phyloP scores from a whole-genome alignment of 495 filamentous ascomycete species.

The Neurospora sp. region DNA sequence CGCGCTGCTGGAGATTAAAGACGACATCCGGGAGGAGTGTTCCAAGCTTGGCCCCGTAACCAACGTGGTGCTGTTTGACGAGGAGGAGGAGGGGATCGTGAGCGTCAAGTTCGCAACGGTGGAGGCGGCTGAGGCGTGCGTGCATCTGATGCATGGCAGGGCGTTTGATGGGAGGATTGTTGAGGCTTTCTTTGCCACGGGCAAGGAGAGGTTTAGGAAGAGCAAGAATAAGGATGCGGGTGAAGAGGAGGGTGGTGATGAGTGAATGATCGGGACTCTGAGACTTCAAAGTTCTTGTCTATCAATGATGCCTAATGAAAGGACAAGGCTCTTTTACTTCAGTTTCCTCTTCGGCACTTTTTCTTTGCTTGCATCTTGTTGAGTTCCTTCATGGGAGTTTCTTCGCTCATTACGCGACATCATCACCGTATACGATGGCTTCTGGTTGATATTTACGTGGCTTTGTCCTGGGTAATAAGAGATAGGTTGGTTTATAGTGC shows the following conservation, averaged over 20 bases:
- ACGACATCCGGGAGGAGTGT: slow-evolving; percentile 87
- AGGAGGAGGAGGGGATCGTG: slow-evolving; percentile 77
- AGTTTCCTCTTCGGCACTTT: not conserved
- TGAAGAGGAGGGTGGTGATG: slow-evolving; percentile 29
- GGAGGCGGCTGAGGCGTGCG: slow-evolving; percentile 63
- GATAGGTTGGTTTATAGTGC: no score
- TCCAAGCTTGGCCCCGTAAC: slow-evolving; percentile 79
- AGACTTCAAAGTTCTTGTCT: not conserved
- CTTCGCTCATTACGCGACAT: no score
- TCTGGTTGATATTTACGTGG: no score
- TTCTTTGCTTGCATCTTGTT: not conserved
- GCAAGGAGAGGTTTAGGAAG: slow-evolving; percentile 69
- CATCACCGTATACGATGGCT: no score
- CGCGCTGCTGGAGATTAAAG: slow-evolving; percentile 80
- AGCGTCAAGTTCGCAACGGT: slow-evolving; percentile 66
- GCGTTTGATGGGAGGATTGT: slow-evolving; percentile 66
- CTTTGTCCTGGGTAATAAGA: no score
- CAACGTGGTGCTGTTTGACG: slow-evolving; percentile 83
- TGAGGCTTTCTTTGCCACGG: slow-evolving; percentile 65
- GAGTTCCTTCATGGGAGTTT: not conserved
- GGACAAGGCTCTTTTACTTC: not conserved
- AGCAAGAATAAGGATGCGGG: slow-evolving; percentile 39
- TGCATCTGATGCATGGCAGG: slow-evolving; percentile 70
- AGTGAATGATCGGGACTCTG: not conserved
- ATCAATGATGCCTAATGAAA: not conserved